Percentiles rank a stretch among this genome's conserved stretches.
These are phyloP conservation scores for Aschersonia sp. DNA, from an alignment of 2,329 filamentous ascomycete species.

Conservation along the genomic window DNA sequence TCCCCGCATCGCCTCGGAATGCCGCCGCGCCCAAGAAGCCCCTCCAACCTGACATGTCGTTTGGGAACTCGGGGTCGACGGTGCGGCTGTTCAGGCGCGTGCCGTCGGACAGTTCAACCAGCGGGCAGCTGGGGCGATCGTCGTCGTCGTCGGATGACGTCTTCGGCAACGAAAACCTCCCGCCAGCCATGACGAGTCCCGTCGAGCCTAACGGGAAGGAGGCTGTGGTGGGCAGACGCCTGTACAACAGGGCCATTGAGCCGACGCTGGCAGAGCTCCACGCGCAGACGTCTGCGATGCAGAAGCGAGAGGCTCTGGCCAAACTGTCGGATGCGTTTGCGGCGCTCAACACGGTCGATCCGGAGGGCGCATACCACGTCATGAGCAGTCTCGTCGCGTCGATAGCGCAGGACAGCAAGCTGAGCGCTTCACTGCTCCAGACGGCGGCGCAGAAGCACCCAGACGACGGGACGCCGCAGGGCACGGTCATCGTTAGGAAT, in stretches of 20 bases:
- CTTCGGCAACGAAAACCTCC: slow-evolving; percentile 49
- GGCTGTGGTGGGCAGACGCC: slow-evolving; percentile 62
- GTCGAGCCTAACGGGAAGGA: slow-evolving; percentile 60
- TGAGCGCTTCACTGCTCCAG: slow-evolving; percentile 34
- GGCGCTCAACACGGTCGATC: slow-evolving; percentile 71
- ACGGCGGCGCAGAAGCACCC: slow-evolving; percentile 24
- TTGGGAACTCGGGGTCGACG: slow-evolving; percentile 85
- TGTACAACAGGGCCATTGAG: slow-evolving; percentile 71
- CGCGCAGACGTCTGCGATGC: slow-evolving; percentile 53
- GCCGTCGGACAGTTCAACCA: slow-evolving; percentile 49
- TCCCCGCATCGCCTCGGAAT: slow-evolving; percentile 27
- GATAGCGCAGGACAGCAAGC: slow-evolving; percentile 54
- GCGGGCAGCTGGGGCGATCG: slow-evolving; percentile 21
- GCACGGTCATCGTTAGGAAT: slow-evolving; percentile 44
- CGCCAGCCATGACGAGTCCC: slow-evolving; percentile 28
- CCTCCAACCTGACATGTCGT: slow-evolving; percentile 78
- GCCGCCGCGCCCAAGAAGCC: slow-evolving; percentile 52
- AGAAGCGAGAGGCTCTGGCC: slow-evolving; percentile 71
- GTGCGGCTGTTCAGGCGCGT: slow-evolving; percentile 84
- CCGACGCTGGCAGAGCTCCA: slow-evolving; percentile 73
- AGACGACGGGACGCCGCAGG: slow-evolving; percentile 31
- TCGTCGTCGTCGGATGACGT: slow-evolving; percentile 25
- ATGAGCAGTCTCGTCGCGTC: slow-evolving; percentile 64
- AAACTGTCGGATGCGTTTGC: slow-evolving; percentile 76
- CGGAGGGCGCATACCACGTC: slow-evolving; percentile 78